Conservation (phyloP, 2,329 filamentous ascomycete species). For the Fusarium sp. region DNA sequence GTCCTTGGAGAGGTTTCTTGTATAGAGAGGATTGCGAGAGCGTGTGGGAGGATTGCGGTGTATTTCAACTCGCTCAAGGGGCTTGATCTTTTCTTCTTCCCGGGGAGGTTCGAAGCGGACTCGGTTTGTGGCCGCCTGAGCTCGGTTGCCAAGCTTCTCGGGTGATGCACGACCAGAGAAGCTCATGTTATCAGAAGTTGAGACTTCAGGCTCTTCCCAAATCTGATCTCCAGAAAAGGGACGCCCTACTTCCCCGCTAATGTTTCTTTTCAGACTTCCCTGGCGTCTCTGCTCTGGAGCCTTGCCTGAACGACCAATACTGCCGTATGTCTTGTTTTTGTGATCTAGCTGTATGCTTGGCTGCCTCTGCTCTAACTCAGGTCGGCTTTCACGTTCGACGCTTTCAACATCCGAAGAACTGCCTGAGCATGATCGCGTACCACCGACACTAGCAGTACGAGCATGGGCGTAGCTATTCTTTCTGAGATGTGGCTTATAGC, state of each 20-base stretch:
- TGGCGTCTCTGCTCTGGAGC: slow-evolving; percentile 59
- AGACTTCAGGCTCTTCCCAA: slow-evolving; percentile 81
- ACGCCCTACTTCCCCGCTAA: slow-evolving; percentile 71
- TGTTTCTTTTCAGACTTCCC: slow-evolving; percentile 73
- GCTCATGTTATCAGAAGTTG: slow-evolving; percentile 13
- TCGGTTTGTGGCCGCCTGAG: slow-evolving; percentile 45
- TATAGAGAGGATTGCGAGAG: slow-evolving; percentile 83
- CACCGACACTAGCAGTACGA: slow-evolving; percentile 65
- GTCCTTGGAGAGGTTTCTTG: slow-evolving; percentile 63
- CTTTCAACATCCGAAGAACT: slow-evolving; percentile 61
- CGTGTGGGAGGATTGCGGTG: slow-evolving; percentile 84
- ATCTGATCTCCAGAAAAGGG: slow-evolving; percentile 82
- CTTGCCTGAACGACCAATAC: slow-evolving; percentile 48
- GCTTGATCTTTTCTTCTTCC: slow-evolving; percentile 48
- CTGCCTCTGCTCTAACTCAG: slow-evolving; percentile 36
- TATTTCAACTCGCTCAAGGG: slow-evolving; percentile 71
- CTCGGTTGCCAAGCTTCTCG: slow-evolving; percentile 45
- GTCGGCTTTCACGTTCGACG: slow-evolving; percentile 45
- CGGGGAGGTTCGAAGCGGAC: slow-evolving; percentile 52
- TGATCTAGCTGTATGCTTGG: slow-evolving; percentile 27
- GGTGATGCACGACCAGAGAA: slow-evolving; percentile 44
- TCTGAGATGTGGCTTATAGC: slow-evolving; percentile 73
- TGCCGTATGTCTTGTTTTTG: slow-evolving; percentile 53
- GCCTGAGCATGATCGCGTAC: slow-evolving; percentile 57
- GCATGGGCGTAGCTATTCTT: slow-evolving; percentile 77